These are phyloP conservation scores for Aspergillus sparsus DNA, from an alignment of 495 filamentous ascomycete genomes.

Conservation along the genomic window DNA sequence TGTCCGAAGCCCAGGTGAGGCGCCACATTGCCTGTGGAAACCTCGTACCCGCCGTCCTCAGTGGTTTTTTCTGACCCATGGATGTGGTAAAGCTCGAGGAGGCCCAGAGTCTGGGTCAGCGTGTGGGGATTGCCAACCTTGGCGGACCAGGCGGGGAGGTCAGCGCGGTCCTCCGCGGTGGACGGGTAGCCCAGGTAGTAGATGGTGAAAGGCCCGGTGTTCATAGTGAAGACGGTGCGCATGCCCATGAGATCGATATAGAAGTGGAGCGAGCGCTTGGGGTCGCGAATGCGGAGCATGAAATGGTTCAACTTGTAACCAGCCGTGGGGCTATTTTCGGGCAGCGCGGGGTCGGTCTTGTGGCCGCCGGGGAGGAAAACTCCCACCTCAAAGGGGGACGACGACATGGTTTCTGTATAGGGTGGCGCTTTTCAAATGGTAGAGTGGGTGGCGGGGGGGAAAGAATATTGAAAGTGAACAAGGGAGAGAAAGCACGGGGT, in stretches of 20 bases:
- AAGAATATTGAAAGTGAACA: no score
- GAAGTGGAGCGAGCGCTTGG: conserved; percentile 43
- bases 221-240: conserved; percentile 50
- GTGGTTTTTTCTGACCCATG: conserved; percentile 33
- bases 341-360: conserved; percentile 32
- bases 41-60: conserved; percentile 13
- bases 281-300: conserved; percentile 44
- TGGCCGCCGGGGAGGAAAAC: conserved; percentile 34
- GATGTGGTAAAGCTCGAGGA: conserved; percentile 41
- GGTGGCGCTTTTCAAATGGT: conserved; percentile 1
- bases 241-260: conserved; percentile 51
- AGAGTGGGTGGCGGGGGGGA: neutral
- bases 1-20: conserved; percentile 43
- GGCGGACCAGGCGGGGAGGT: conserved; percentile 31
- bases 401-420: neutral
- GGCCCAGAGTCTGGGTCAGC: conserved; percentile 33
- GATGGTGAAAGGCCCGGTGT: conserved; percentile 45
- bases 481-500: no score
- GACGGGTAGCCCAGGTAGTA: conserved; percentile 47
- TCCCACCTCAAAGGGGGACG: conserved; percentile 26
- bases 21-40: conserved; percentile 35
- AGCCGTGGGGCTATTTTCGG: conserved; percentile 33
- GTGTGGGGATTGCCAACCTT: conserved; percentile 27
- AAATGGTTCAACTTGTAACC: conserved; percentile 50
- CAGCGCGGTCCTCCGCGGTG: conserved; percentile 22